Conservation (phyloP, 768 basidiomycete species). For the Clathrus columnatus region DNA sequence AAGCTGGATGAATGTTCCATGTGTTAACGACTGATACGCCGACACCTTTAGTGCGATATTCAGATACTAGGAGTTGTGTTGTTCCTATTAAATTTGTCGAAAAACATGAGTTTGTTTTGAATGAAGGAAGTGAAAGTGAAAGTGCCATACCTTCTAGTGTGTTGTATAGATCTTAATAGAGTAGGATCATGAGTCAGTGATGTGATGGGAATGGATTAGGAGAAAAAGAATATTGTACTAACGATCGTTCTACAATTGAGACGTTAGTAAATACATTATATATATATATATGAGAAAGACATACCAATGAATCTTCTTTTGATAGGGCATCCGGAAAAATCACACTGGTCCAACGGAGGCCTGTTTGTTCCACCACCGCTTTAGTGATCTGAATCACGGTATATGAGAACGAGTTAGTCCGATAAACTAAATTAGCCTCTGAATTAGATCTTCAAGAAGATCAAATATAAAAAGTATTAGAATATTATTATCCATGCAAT, state of each 20-base stretch:
- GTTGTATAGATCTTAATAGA: neutral
- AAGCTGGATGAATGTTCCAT: neutral
- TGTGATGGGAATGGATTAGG: neutral
- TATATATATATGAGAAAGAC: neutral
- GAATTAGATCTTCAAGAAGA: neutral
- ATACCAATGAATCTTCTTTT: neutral
- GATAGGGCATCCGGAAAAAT: neutral
- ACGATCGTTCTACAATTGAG: neutral
- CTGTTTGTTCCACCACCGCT: neutral
- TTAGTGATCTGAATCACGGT: constrained; percentile 5
- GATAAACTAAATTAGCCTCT: neutral
- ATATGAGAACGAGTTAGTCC: constrained; percentile 5
- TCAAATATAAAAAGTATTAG: neutral
- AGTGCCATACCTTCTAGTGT: neutral
- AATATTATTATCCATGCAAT: neutral
- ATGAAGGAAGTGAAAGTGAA: neutral
- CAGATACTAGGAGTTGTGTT: constrained; percentile 1
- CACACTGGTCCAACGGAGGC: neutral
- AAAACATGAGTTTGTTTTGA: too few relatives aligned
- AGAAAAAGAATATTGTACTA: neutral
- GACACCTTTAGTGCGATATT: constrained; percentile 1
- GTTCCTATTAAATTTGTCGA: neutral
- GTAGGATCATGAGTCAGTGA: neutral
- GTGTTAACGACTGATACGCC: constrained; percentile 1
- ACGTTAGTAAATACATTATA: neutral